Evolutionary conservation across 2,329 filamentous ascomycete genomes (phyloP).

Genomic region (Sporothrix inflata): DNA sequence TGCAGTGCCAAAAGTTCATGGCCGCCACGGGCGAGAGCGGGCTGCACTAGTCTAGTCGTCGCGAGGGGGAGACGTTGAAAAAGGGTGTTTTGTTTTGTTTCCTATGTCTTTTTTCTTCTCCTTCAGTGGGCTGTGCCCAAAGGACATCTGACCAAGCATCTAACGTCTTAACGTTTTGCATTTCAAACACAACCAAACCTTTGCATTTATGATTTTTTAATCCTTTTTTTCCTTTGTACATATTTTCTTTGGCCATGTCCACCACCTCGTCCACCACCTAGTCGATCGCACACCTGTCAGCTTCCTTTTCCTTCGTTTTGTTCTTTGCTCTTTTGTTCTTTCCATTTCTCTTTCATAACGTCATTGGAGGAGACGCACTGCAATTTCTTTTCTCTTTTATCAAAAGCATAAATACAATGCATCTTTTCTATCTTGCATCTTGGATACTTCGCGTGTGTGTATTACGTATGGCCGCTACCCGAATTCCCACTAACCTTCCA

Average conservation of each 20-base stretch:
- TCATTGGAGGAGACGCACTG: conserved; percentile 3
- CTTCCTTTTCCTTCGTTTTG: not conserved
- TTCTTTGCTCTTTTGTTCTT: not conserved
- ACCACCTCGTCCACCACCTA: not conserved
- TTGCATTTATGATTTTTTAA: not conserved
- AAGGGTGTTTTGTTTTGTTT: not conserved
- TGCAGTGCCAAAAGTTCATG: conserved; percentile 59
- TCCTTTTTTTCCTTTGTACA: not conserved
- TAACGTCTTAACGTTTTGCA: not conserved
- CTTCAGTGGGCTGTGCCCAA: not conserved
- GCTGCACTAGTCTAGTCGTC: conserved; percentile 42
- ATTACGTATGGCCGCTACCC: not conserved
- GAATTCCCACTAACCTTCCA: not conserved
- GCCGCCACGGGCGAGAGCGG: conserved; percentile 52
- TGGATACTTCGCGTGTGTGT: not conserved
- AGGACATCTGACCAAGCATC: not conserved
- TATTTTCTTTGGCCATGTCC: not conserved
- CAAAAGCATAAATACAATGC: conserved; percentile 12
- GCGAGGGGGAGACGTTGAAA: no score
- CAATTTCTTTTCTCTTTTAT: not conserved
- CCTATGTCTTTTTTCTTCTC: not conserved
- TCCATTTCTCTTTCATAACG: conserved; percentile 6
- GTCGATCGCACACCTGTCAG: not conserved
- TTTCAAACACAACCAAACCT: not conserved
- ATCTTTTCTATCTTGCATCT: not conserved